These are phyloP conservation scores for Oryza glumipatula DNA, from an alignment of 176 grass and related monocot species.

Conservation along the genomic window DNA sequence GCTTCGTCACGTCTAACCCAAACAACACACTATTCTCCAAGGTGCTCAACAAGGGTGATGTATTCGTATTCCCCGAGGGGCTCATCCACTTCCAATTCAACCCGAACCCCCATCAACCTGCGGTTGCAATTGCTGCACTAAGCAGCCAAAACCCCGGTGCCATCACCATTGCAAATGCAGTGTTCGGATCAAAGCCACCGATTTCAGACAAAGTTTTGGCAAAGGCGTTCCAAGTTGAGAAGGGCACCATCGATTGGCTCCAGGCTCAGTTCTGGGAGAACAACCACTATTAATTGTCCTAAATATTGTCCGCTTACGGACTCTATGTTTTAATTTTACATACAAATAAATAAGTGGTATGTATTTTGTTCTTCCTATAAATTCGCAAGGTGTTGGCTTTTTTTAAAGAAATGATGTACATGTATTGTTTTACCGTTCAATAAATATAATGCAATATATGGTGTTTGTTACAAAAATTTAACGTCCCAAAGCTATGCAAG, in stretches of 20 bases:
- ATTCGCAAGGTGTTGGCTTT: too few relatives aligned
- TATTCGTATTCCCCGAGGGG: neutral
- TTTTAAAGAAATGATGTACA: too few relatives aligned
- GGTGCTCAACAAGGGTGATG: conserved; percentile 42
- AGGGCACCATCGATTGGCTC: conserved; percentile 35
- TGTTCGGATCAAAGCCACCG: conserved; percentile 31
- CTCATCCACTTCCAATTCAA: conserved; percentile 43
- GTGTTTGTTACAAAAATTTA: too few relatives aligned
- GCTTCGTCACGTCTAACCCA: conserved; percentile 33
- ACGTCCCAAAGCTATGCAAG: too few relatives aligned
- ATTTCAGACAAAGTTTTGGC: conserved; percentile 23
- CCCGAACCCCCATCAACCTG: neutral
- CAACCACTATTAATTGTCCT: neutral
- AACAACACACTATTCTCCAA: conserved; percentile 30
- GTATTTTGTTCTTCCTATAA: too few relatives aligned
- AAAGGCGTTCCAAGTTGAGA: conserved; percentile 33
- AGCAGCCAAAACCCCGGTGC: conserved; percentile 25
- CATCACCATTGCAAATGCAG: conserved; percentile 19
- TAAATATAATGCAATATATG: too few relatives aligned
- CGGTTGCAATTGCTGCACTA: conserved; percentile 14
- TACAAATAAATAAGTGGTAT: too few relatives aligned
- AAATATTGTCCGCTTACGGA: too few relatives aligned
- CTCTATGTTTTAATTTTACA: too few relatives aligned
- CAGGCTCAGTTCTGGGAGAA: conserved; percentile 29
- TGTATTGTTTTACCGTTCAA: too few relatives aligned